Base-by-base conservation (phyloP, 2,329 filamentous ascomycete genomes). In the Penicillium sp. region DNA sequence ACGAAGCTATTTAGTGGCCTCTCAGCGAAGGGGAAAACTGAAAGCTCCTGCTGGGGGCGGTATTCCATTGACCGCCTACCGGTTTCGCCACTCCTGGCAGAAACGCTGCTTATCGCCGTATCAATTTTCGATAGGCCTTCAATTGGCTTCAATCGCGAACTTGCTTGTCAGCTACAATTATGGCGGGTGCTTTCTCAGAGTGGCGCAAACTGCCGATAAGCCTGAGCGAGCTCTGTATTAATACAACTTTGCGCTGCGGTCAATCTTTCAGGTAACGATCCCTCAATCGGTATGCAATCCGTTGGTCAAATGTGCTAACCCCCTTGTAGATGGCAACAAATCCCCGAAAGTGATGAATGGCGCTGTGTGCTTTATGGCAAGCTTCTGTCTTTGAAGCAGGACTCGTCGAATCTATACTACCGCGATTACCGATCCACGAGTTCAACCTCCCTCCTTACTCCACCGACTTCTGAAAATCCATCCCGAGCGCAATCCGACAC, bases 221-320 rank as follows among this genome's bases (percentile, higher is more conserved):
- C 61, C 79, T 96, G 37, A 86, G 88, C 4, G 95, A 99, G 73
- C 85, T 99, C 4, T 97, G 92, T 74, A 92, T 99, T 66, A 92
- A 96, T 69, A 99, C 94, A 0, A 96, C 92, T 0, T 81, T 99
- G 37, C 88, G 94, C 63, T 99, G 95, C 74, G 95, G 95, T 3
- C 95, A 99, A 75, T 96, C 94, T 0, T 99, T 99, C 67, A 80
- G 86, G 85, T 86, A 75, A 60, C 65, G 22, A 12, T 6, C 25
- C 14, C 11, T 64, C 48, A 7, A 10, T 17, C 12, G 12, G 4
- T 25, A 43, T 63, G 55, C 15, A 28, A 41, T 37, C 51, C 22
- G 25, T 12, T 25, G 37, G 25, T 34, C 10, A 6, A 14, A 35
- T 7, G 35, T 42, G 42, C 55, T 64, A 35, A 64, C 54, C 51